Percentiles rank a stretch among this genome's conserved stretches.
Evolutionary conservation across 345 rosid genomes (phyloP).

Genomic region (Salix udensis): DNA sequence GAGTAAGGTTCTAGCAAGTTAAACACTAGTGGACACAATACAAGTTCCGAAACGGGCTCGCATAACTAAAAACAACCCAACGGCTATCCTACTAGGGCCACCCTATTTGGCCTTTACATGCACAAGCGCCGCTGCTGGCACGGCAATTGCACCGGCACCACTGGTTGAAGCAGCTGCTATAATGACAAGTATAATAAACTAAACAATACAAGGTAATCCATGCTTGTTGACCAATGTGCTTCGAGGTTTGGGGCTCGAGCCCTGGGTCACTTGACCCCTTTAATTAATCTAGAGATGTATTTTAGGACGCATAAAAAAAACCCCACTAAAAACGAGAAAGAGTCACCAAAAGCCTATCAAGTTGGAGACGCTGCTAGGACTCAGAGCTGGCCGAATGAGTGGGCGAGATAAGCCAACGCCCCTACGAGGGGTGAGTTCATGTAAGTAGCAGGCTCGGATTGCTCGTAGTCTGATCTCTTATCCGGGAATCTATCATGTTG

Average conservation of each 20-base stretch:
- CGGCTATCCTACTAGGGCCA: neutral
- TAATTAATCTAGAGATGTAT: constrained; percentile 3
- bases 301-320: neutral
- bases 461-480: constrained; percentile 26
- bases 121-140: constrained; percentile 21
- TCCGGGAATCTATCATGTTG: constrained; percentile 25
- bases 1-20: neutral
- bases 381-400: constrained; percentile 78
- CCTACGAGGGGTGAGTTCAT: constrained; percentile 27
- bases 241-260: constrained; percentile 39
- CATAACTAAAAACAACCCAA: neutral
- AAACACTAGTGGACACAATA: neutral
- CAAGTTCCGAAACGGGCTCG: neutral
- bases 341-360: neutral
- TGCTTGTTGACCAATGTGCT: constrained; percentile 24
- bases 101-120: constrained; percentile 1
- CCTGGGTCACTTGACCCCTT: constrained; percentile 14
- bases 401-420: constrained; percentile 44
- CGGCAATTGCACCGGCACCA: constrained; percentile 18
- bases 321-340: neutral
- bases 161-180: neutral
- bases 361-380: neutral
- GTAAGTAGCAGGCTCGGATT: constrained; percentile 30
- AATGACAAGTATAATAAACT: neutral
- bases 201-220: constrained; percentile 14